phyloP scores from a whole-genome alignment of 805 yeast genomes.

The Candida golubevii region DNA sequence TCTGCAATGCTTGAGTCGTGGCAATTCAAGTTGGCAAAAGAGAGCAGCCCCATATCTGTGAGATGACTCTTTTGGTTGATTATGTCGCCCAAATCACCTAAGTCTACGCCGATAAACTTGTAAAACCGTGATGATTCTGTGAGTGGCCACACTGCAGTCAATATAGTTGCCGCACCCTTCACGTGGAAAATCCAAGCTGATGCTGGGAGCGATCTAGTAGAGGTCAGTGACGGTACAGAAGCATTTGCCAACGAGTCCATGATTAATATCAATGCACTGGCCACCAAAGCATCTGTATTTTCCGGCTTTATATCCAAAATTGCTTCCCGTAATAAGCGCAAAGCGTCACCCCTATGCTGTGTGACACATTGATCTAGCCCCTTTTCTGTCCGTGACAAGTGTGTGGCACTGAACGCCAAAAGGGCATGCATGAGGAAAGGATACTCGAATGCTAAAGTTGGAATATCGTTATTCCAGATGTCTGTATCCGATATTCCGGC shows the following conservation, averaged over 20 bases:
- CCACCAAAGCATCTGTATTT: slow-evolving; percentile 90
- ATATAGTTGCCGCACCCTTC: slow-evolving; percentile 92
- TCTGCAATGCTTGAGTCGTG: slow-evolving; percentile 84
- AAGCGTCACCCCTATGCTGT: slow-evolving; percentile 81
- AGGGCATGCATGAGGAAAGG: slow-evolving; percentile 92
- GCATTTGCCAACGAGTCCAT: slow-evolving; percentile 96
- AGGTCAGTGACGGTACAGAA: slow-evolving; percentile 48
- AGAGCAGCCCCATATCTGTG: slow-evolving; percentile 18
- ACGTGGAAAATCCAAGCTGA: slow-evolving; percentile 97
- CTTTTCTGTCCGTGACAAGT: slow-evolving; percentile 69
- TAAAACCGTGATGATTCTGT: slow-evolving; percentile 41
- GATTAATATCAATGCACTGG: slow-evolving; percentile 81
- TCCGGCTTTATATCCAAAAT: slow-evolving; percentile 78
- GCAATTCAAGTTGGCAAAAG: slow-evolving; percentile 62
- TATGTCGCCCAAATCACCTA: slow-evolving; percentile 83
- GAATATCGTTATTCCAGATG: slow-evolving; percentile 86
- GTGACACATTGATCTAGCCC: slow-evolving; percentile 81
- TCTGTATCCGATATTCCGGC: slow-evolving; percentile 85
- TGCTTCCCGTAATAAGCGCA: slow-evolving; percentile 75
- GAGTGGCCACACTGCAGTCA: slow-evolving; percentile 95
- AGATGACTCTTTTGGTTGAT: slow-evolving; percentile 37
- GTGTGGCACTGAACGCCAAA: slow-evolving; percentile 89
- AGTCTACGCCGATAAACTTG: slow-evolving; percentile 70
- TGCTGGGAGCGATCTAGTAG: slow-evolving; percentile 68
- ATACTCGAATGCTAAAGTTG: slow-evolving; percentile 78